Base-by-base conservation (phyloP, 116 monocot species). In the Thalassia testudinum region DNA sequence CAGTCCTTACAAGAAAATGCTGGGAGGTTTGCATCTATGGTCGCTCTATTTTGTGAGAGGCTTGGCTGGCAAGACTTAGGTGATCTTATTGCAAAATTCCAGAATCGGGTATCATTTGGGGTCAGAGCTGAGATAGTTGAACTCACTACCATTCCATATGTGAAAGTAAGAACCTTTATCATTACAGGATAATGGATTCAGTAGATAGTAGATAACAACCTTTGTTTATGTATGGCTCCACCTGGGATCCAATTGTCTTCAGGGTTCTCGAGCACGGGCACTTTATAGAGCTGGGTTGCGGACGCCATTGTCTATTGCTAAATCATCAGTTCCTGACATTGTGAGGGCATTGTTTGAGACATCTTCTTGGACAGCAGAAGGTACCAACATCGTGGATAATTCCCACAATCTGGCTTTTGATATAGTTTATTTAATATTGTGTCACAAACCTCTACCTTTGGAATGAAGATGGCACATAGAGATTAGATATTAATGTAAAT, bases 1-100 rank as follows among this genome's bases (percentile, higher is more conserved):
- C 97, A 97, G 63, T 71, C 79, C 17, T 75, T 97, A 57, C 97
- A 97, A 69, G 97, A 97, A 79, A 89, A 82, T 82, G 89, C 97
- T 61, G 97, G 97, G 18, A 81, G 97, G 40, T 97, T 97, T 82
- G 85, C 97, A 56, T 74, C 70, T 49, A 89, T 97, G 97, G 89
- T 97, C 26, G 76, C 85, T 21, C 27, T 64, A 24, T 97, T 97
- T 58, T 97, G 89, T 68, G 87, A 85, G 63, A 77, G 97, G 70
- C 79, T 97, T 59, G 89, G 97, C 40, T 97, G 97, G 97, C 76
- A 82, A 74, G 97, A 97, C 47, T 58, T 97, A 34, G 89, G 82
- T 79, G 82, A 74, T 47, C 76, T 97, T 49, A 66, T 97, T 77
- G 62, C 82, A 13, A 97, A 89, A 64, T 97, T 97, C 47, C 97